Base-by-base conservation (phyloP, 345 rosid genomes). In the Populus ilicifolia region DNA sequence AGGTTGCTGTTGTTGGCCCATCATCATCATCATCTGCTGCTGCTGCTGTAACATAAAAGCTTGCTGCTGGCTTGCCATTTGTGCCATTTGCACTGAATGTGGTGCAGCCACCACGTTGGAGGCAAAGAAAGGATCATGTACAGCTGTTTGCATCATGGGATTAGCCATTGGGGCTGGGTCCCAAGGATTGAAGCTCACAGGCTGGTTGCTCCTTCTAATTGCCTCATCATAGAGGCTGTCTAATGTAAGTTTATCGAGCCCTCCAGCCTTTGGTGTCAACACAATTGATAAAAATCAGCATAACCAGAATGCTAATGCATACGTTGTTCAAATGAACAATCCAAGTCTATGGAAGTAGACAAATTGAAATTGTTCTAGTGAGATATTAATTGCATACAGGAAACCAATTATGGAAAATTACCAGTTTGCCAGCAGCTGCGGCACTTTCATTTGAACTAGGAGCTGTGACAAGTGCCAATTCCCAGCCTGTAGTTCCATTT, bases 191-290 rank as follows among this genome's bases (percentile, higher is more conserved):
- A 92, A 89, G 90, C 92, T 92, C 63, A 84, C 80, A 39, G 81
- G 89, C 81, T 91, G 97, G 84, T 78, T 92, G 86, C 56, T 93
- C 82, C 88, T 87, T 88, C 96, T 85, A 63, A 96, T 90, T 69
- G 98, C 99, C 81, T 96, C 99, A 67, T 96, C 99, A 62, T 96
- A 96, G 27, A 96, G 82, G 87, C 99, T 93, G 87, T 96, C 97
- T 48, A 96, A 82, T 64, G 94, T 96, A 75, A 93, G 93, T 88
- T 84, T 88, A 89, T 96, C 99, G 23, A 96, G 82, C 67, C 99
- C 99, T 84, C 99, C 99, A 48, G 82, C 98, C 99, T 96, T 82
- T 74, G 46, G 38, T 76, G 69, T 43, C 2, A 78, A 77, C 67
- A 23, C 64, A 83, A 5, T 33, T 35, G 39, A 25, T 12, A 79